Evolutionary conservation across 176 grass and related monocot species (phyloP).

Genomic region (Rhynchospora breviuscula): DNA sequence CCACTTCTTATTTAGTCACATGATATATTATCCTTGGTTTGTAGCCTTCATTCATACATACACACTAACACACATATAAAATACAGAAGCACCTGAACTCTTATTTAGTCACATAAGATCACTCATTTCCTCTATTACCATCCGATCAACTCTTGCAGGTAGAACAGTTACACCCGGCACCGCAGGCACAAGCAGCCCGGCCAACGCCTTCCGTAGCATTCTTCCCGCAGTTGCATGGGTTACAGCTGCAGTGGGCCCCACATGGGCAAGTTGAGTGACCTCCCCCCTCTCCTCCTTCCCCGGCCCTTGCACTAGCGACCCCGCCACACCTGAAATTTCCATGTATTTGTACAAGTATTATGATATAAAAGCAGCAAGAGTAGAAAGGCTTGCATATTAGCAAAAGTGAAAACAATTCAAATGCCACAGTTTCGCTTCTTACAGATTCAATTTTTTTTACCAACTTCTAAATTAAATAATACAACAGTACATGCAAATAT

Average conservation of each 20-base stretch:
- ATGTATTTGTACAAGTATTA: neutral
- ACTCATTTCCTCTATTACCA: neutral
- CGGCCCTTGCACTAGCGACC: neutral
- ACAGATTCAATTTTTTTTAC: too few relatives aligned
- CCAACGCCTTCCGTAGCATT: neutral
- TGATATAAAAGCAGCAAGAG: neutral
- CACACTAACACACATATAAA: neutral
- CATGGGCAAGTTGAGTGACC: slow-evolving; percentile 45
- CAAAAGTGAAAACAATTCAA: too few relatives aligned
- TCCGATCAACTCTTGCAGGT: slow-evolving; percentile 30
- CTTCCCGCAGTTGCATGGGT: slow-evolving; percentile 42
- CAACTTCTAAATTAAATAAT: too few relatives aligned
- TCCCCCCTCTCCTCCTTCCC: slow-evolving; percentile 10
- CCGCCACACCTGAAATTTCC: neutral
- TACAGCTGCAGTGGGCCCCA: slow-evolving; percentile 53
- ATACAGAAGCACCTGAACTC: neutral
- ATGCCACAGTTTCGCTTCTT: too few relatives aligned
- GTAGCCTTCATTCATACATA: neutral
- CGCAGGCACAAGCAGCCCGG: slow-evolving; percentile 42
- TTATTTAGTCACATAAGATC: neutral
- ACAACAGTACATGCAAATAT: neutral
- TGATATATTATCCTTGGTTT: neutral
- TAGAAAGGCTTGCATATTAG: too few relatives aligned
- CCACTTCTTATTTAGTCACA: too few relatives aligned
- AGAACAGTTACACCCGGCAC: slow-evolving; percentile 23